phyloP scores from a whole-genome alignment of 176 grass and related monocot species.

The sorghum (Sorghum bicolor) region Sorghum_bicolor_NCBIv3 NC_012874.2:2262001-2262500 shows the following conservation, averaged over 20 bases:
- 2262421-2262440: no score
- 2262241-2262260: not conserved
- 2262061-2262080: no score
- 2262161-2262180: not conserved
- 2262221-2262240: not conserved
- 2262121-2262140: no score
- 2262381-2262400: not conserved
- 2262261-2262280: not conserved
- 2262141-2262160: no score
- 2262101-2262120: no score
- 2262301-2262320: not conserved
- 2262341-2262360: not conserved
- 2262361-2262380: not conserved
- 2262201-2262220: not conserved
- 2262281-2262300: not conserved
- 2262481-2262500: not conserved
- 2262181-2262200: not conserved
- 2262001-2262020: no score
- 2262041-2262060: no score
- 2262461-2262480: no score
- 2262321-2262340: constrained; percentile 10
- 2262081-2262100: no score
- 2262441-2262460: no score
- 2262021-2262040: no score
- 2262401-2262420: no score